phyloP scores from a whole-genome alignment of 2,329 filamentous ascomycete genomes.

The Colletotrichum ledebouriae region DNA sequence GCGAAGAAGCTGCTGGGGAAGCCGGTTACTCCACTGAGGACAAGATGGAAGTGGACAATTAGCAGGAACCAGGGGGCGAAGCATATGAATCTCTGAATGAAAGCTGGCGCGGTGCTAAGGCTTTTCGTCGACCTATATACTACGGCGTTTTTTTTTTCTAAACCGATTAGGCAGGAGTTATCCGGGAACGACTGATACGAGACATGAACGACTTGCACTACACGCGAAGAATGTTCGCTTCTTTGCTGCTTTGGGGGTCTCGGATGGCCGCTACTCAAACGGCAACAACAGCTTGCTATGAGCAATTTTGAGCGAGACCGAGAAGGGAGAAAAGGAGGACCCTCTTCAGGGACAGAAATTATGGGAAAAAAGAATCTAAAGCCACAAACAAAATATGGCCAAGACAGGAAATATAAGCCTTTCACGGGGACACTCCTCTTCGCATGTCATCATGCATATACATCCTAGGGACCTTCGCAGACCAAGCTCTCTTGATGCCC shows the following conservation, averaged over 20 bases:
- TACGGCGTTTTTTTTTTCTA: conserved; percentile 16
- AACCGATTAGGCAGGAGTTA: conserved; percentile 27
- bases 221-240: conserved; percentile 26
- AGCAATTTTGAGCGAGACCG: neutral
- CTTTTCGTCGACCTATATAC: conserved; percentile 35
- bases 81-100: conserved; percentile 17
- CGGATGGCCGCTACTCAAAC: conserved; percentile 4
- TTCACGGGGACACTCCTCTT: neutral
- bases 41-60: conserved; percentile 30
- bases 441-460: neutral
- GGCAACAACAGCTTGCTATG: conserved; percentile 6
- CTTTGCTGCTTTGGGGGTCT: conserved; percentile 16
- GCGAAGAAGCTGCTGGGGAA: conserved; percentile 22
- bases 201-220: conserved; percentile 36
- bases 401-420: conserved; percentile 10
- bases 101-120: conserved; percentile 24
- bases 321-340: neutral
- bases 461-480: neutral
- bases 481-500: conserved; percentile 21
- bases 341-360: neutral
- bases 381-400: conserved; percentile 9
- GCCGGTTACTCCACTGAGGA: conserved; percentile 11
- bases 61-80: neutral
- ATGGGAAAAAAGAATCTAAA: neutral
- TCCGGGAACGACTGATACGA: conserved; percentile 41